Conservation (phyloP, 2,329 filamentous ascomycete species). For the Aureobasidium sp. region DNA sequence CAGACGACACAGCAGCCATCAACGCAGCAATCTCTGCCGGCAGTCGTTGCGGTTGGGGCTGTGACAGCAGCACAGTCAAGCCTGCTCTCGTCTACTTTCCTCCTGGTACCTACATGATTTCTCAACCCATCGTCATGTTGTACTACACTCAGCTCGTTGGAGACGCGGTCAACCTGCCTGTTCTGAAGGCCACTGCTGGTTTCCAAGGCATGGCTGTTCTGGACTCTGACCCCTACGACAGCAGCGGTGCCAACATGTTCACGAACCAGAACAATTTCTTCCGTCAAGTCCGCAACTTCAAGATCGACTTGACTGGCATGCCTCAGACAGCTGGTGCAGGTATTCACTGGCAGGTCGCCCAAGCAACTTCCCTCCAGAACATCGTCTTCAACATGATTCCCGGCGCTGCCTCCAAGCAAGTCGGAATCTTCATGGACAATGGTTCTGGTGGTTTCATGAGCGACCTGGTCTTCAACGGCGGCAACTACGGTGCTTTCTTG, state of each 20-base stretch:
- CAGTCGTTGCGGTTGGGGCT: constrained; percentile 67
- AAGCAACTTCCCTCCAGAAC: constrained; percentile 54
- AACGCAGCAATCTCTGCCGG: constrained; percentile 73
- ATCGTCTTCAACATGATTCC: constrained; percentile 49
- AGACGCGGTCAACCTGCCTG: constrained; percentile 62
- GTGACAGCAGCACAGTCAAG: constrained; percentile 73
- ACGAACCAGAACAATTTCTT: constrained; percentile 43
- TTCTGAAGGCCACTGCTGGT: constrained; percentile 34
- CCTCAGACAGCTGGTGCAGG: constrained; percentile 27
- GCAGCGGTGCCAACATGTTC: constrained; percentile 39
- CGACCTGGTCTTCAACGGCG: constrained; percentile 53
- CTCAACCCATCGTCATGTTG: constrained; percentile 67
- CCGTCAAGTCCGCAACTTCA: constrained; percentile 46
- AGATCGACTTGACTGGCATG: constrained; percentile 39
- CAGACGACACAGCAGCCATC: constrained; percentile 84
- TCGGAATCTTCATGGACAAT: constrained; percentile 53
- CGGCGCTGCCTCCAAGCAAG: constrained; percentile 40
- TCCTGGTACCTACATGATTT: constrained; percentile 75
- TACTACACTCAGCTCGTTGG: constrained; percentile 94
- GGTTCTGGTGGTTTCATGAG: constrained; percentile 52
- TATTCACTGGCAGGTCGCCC: constrained; percentile 47
- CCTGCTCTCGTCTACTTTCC: constrained; percentile 91
- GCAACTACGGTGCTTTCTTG: constrained; percentile 49
- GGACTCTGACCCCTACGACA: constrained; percentile 75
- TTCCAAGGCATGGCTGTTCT: constrained; percentile 85